These are phyloP conservation scores for Kwoniella botswanensis DNA, from an alignment of 768 basidiomycete genomes.

Conservation along the genomic window DNA sequence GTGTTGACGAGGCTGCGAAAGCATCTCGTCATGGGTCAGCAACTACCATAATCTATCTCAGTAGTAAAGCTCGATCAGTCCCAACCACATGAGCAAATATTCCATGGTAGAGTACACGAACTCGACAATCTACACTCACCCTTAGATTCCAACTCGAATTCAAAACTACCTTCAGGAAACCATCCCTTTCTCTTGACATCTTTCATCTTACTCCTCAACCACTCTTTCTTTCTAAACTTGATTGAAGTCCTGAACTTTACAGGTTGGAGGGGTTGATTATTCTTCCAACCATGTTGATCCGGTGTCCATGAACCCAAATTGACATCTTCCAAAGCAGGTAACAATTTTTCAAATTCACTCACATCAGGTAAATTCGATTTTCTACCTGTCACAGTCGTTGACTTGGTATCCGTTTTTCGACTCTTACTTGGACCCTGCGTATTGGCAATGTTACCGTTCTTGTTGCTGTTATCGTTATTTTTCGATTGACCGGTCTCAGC, in stretches of 20 bases:
- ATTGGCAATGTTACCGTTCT: neutral
- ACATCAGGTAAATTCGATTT: conserved; percentile 38
- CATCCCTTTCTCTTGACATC: conserved; percentile 46
- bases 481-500: neutral
- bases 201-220: conserved; percentile 21
- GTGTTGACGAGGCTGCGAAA: conserved; percentile 26
- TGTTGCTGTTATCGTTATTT: neutral
- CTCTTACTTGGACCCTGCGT: neutral
- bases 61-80: too few species aligned
- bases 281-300: conserved; percentile 45
- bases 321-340: conserved; percentile 42
- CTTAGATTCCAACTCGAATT: conserved; percentile 43
- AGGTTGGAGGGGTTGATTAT: conserved; percentile 8
- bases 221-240: conserved; percentile 21
- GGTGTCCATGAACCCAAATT: conserved; percentile 45
- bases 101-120: neutral
- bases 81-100: too few species aligned
- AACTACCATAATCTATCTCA: too few species aligned
- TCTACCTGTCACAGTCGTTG: neutral
- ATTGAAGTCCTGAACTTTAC: conserved; percentile 13
- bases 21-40: too few species aligned
- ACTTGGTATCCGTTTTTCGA: neutral
- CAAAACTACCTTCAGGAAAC: conserved; percentile 55
- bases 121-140: conserved; percentile 28
- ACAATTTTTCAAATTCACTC: conserved; percentile 45